These are phyloP conservation scores for Scalesia atractyloides DNA, from an alignment of 129 eudicot species.

Conservation along the genomic window DNA sequence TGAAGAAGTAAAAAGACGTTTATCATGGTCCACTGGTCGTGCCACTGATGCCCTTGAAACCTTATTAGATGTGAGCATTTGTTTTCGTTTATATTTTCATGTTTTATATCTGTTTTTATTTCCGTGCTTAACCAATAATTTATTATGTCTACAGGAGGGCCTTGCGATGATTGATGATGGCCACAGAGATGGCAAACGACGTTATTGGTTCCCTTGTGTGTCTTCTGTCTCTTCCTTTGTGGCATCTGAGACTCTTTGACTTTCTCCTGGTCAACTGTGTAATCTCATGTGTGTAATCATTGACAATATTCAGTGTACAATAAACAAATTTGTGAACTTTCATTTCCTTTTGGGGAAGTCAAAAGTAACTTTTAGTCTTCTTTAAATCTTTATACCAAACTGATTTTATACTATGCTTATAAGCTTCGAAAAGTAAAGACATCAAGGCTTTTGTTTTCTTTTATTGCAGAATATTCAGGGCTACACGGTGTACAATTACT, in stretches of 20 bases:
- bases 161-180: constrained; percentile 99
- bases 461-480: not conserved
- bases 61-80: constrained; percentile 65
- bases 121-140: not conserved
- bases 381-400: not conserved
- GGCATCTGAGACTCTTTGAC: constrained; percentile 50
- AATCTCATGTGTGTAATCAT: constrained; percentile 23
- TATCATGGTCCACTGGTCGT: constrained; percentile 92
- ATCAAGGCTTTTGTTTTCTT: not conserved
- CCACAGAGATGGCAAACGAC: constrained; percentile 72
- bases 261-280: constrained; percentile 20
- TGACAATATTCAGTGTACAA: not conserved
- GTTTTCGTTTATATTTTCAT: not conserved
- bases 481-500: not conserved
- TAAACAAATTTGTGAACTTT: not conserved
- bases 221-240: constrained; percentile 81
- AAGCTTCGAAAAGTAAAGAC: not conserved
- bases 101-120: not conserved
- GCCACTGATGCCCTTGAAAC: constrained; percentile 96
- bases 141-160: constrained; percentile 64
- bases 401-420: not conserved
- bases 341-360: not conserved
- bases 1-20: constrained; percentile 79
- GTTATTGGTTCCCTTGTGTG: constrained; percentile 96
- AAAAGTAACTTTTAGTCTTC: too few relatives aligned